Evolutionary conservation across 2,329 filamentous ascomycete species (phyloP), one percentile per base, ranked within the genome.

Genomic region (Cladosporium sp.): DNA sequence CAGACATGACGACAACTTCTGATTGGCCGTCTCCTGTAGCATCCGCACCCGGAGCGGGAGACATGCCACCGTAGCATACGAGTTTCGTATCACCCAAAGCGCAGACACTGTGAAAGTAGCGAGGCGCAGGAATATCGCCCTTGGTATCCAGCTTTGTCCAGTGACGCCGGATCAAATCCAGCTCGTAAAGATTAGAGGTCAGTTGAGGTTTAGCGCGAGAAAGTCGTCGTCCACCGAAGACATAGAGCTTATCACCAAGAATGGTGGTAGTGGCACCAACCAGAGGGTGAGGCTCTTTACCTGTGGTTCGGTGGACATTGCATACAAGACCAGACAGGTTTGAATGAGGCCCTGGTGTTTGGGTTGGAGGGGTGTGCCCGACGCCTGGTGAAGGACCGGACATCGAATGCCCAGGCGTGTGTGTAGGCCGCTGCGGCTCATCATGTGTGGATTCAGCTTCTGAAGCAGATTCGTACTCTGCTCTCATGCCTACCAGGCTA

Each of bases 1-100:
- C 93, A 6, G 92, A 96, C 91, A 99, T 96, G 51, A 97, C 93
- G 1, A 90, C 86, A 3, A 97, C 88, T 39, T 69, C 65, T 3
- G 61, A 57, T 40, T 63, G 62, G 8, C 52, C 57, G 63, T 96
- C 91, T 32, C 89, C 84, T 60, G 90, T 87, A 49, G 83, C 75
- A 56, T 91, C 87, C 1, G 64, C 58, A 22, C 58, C 62, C 8
- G 66, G 65, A 40, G 70, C 68, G 1, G 92, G 91, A 8, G 92
- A 96, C 93, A 99, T 99, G 60, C 93, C 93, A 52, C 93, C 93
- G 69, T 97, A 99, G 70, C 92, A 97, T 3, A 99, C 92, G 68
- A 99, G 78, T 69, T 97, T 99, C 2, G 89, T 92, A 66, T 97
- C 93, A 18, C 93, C 93, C 2, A 99, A 73, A 1, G 89, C 81